phyloP scores from a whole-genome alignment of 2,329 filamentous ascomycete species.

The Nectriaceae sp. region DNA sequence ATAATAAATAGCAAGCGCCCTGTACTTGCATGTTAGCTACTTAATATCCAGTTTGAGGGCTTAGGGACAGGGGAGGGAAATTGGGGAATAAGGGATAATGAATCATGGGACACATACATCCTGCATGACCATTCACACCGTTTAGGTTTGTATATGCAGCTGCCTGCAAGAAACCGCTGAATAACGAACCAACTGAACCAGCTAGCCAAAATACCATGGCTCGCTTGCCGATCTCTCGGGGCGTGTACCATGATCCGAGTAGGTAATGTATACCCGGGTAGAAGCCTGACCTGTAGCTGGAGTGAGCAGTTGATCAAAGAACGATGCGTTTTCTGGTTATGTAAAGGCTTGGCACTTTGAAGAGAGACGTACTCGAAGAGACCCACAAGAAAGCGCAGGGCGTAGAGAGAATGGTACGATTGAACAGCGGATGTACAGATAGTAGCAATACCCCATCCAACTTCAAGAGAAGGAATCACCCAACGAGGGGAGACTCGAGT shows the following conservation, averaged over 20 bases:
- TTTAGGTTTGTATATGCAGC: conserved; percentile 18
- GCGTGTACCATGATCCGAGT: conserved; percentile 25
- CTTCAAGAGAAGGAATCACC: conserved; percentile 18
- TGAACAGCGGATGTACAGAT: conserved; percentile 15
- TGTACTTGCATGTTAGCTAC: conserved; percentile 2
- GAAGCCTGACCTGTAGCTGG: conserved; percentile 8
- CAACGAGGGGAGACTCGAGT: conserved; percentile 18
- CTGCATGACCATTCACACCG: conserved; percentile 15
- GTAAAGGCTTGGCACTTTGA: neutral
- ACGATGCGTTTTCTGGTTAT: neutral
- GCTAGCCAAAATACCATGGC: conserved; percentile 23
- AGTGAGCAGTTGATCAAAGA: conserved; percentile 2
- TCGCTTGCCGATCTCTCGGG: conserved; percentile 21
- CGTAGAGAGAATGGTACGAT: conserved; percentile 12
- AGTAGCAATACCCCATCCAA: conserved; percentile 18
- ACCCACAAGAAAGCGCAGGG: conserved; percentile 14
- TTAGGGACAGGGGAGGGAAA: too few species aligned
- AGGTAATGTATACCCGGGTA: conserved; percentile 21
- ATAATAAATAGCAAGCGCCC: conserved; percentile 22
- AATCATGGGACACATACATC: conserved; percentile 11
- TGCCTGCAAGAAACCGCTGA: conserved; percentile 18
- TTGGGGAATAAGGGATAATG: neutral
- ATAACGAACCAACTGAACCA: conserved; percentile 14
- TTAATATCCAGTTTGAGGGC: neutral
- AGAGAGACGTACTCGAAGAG: conserved; percentile 20